Base-by-base conservation (phyloP, 495 filamentous ascomycete species). In the Penicillium arizonense region DNA sequence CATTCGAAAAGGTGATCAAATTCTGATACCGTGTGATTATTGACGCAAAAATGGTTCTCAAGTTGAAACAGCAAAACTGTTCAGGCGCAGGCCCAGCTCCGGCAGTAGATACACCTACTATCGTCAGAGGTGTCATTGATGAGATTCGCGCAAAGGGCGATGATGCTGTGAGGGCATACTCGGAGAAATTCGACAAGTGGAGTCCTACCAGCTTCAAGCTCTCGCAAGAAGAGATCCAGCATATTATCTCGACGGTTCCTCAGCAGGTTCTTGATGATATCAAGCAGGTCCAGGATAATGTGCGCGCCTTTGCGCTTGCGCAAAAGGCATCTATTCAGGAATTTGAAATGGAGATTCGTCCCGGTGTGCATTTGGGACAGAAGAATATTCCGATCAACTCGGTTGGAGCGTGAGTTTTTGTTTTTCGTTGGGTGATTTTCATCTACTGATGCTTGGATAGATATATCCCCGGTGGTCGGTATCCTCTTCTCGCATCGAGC, bases 181-280 rank as follows among this genome's bases (percentile, higher is more conserved):
- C 77, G 0, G 70, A 78, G 48, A 77, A 79, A 44, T 82, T 81
- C 55, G 79, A 82, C 56, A 74, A 76, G 57, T 82, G 79, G 79
- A 70, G 69, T 5, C 78, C 78, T 0, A 33, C 53, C 1, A 71
- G 68, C 18, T 81, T 80, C 64, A 78, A 75, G 56, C 56, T 70
- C 2, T 67, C 59, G 0, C 50, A 48, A 5, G 44, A 54, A 3
- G 55, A 65, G 2, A 70, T 70, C 14, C 44, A 65, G 10, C 46
- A 56, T 4, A 55, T 60, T 23, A 60, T 67, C 8, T 41, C 57
- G 2, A 54, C 40, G 3, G 56, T 57, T 5, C 69, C 76, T 3
- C 47, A 65, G 24, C 77, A 80, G 52, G 73, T 67, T 1, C 74
- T 80, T 44, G 64, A 68, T 18, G 79, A 82, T 60, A 81, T 82